These are phyloP conservation scores for Boletus reticulatus DNA, from an alignment of 768 basidiomycete species.

Conservation along the genomic window DNA sequence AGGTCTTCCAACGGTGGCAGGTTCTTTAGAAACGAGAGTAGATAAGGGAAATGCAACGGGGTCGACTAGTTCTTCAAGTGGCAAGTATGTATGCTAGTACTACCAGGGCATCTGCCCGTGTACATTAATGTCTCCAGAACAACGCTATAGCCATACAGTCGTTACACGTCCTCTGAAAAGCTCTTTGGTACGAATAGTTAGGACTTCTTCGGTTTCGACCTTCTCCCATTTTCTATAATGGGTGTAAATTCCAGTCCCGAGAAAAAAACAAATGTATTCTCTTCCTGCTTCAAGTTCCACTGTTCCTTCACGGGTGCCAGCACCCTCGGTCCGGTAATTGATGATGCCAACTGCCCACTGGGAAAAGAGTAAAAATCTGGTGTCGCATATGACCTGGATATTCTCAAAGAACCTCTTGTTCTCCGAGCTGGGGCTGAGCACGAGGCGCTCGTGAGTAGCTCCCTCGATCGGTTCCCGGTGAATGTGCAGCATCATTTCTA, in stretches of 20 bases:
- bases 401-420: slow-evolving; percentile 16
- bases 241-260: slow-evolving; percentile 22
- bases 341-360: slow-evolving; percentile 25
- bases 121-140: too few species aligned
- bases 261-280: slow-evolving; percentile 21
- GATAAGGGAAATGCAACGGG: background rate
- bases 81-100: too few species aligned
- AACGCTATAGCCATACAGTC: slow-evolving; percentile 19
- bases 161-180: slow-evolving; percentile 8
- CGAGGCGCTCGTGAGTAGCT: slow-evolving; percentile 11
- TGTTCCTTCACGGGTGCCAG: slow-evolving; percentile 5
- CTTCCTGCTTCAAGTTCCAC: slow-evolving; percentile 12
- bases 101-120: too few species aligned
- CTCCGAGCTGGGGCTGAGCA: slow-evolving; percentile 10
- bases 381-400: slow-evolving; percentile 14
- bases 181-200: slow-evolving; percentile 18
- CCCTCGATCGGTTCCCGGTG: slow-evolving; percentile 8
- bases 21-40: background rate
- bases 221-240: slow-evolving; percentile 21
- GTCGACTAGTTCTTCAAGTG: background rate
- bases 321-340: slow-evolving; percentile 22
- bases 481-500: slow-evolving; percentile 24
- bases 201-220: slow-evolving; percentile 13
- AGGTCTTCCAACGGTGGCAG: background rate
- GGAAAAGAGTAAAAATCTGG: slow-evolving; percentile 19